Base-by-base conservation (phyloP, 129 eudicot species). In the Flaveria trinervia region DNA sequence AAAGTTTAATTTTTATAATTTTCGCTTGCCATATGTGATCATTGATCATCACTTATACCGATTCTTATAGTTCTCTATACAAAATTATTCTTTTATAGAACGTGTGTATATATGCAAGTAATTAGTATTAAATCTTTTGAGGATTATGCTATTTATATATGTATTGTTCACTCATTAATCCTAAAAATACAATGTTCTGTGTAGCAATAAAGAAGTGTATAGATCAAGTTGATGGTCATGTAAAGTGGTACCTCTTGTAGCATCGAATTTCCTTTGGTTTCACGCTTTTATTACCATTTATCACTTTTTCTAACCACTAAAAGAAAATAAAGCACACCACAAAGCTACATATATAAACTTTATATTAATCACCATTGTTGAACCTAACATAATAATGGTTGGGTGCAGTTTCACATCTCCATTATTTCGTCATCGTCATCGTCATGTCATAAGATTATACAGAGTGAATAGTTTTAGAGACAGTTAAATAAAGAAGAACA, bases 351-450 rank as follows among this genome's bases (percentile, higher is more conserved):
- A 60, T 64, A 64, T 64, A 64, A 64, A 64, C 69, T 28, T 64
- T 64, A 64, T 36, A 36, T 64, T 64, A 45, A 64, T 64, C 69
- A 64, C 46, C 46, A 64, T 28, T 30, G 69, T 64, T 64, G 5
- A 62, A 30, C 20, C 41, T 64, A 64, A 33, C 45, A 14, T 12
- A 64, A 28, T 64, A 64, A 64, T 64, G 69, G 69, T 5, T 26
- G 46, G 11, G 69, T 30, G 46, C 69, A 64, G 13, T 30, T 64
- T 64, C 16, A 64, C 69, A 64, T 28, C 46, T 30, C 69, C 46
- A 64, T 64, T 64, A 64, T 64, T 56, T 61, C 22, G 30, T 30
- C 23, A 1, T 61, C 17, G n/a, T 61, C 11, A 9, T 64, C 69
- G 2, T 64, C 46, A 61, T 26, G 33, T 64, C 62, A 17, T 55